Conservation (phyloP, 805 yeast genomes). For the Ogataea pini region DNA sequence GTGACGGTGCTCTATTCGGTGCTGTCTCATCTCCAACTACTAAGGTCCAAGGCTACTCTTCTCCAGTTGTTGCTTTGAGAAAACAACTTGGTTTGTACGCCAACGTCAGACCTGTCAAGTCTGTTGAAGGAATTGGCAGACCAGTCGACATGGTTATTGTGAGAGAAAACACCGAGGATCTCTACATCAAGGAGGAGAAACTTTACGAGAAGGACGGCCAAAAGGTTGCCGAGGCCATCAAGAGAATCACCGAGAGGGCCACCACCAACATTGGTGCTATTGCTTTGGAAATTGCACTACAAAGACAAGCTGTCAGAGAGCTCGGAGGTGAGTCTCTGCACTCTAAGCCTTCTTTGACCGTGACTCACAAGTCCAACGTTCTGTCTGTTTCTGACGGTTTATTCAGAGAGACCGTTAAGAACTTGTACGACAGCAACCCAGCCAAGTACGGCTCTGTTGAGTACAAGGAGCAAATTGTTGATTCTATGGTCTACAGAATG, state of each 20-base stretch:
- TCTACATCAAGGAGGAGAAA: constrained; percentile 92
- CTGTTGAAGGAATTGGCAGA: constrained; percentile 80
- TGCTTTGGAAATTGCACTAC: constrained; percentile 90
- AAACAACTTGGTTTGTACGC: constrained; percentile 94
- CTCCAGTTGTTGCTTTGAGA: constrained; percentile 98
- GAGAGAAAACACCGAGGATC: constrained; percentile 97
- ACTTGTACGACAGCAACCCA: constrained; percentile 57
- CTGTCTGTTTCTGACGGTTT: constrained; percentile 90
- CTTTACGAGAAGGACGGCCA: constrained; percentile 78
- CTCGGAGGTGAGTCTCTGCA: constrained; percentile 57
- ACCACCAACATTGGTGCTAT: constrained; percentile 83
- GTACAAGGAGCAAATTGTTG: constrained; percentile 95
- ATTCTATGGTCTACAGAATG: constrained; percentile 98
- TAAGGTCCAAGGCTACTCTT: constrained; percentile 94
- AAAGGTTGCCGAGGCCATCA: constrained; percentile 94
- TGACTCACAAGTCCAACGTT: constrained; percentile 96
- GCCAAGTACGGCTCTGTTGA: constrained; percentile 60
- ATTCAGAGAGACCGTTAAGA: constrained; percentile 83
- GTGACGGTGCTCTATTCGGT: constrained; percentile 98
- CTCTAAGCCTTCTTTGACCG: constrained; percentile 69
- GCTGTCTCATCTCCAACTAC: constrained; percentile 95
- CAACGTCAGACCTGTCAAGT: constrained; percentile 96
- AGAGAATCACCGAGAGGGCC: constrained; percentile 90
- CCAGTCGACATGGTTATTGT: constrained; percentile 98
- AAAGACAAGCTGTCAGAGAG: constrained; percentile 79